A percentile compares a stretch with the other conserved stretches of the same genome.
phyloP scores from a whole-genome alignment of 176 grass and related monocot species.

The Aegilops speltoides region DNA sequence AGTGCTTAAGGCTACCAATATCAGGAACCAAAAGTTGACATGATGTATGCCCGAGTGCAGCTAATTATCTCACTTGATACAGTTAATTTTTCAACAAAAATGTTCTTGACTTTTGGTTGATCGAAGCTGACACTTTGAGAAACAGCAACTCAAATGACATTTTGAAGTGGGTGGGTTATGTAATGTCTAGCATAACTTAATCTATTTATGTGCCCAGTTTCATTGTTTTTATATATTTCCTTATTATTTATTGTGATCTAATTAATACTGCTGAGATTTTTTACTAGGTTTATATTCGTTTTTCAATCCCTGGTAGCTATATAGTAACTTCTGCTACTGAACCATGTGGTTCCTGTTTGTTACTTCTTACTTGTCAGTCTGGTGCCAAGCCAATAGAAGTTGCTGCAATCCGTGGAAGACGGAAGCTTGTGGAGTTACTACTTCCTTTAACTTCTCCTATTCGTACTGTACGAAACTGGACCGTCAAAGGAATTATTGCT shows the following conservation, averaged over 20 bases:
- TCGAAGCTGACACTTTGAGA: background rate
- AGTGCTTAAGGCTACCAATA: background rate
- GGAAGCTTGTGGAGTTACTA: constrained; percentile 11
- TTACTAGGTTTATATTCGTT: background rate
- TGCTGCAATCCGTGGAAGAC: background rate
- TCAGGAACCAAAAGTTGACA: background rate
- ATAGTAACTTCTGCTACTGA: background rate
- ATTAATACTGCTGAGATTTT: background rate
- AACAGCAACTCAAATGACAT: constrained; percentile 3
- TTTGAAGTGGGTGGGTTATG: background rate
- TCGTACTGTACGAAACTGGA: background rate
- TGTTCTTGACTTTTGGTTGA: background rate
- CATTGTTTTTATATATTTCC: background rate
- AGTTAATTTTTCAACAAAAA: background rate
- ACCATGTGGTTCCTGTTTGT: background rate
- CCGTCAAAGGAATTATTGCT: background rate
- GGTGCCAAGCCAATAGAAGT: constrained; percentile 3
- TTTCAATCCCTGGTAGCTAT: constrained; percentile 4
- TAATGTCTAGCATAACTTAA: constrained; percentile 5
- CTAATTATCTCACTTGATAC: background rate
- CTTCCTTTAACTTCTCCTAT: constrained; percentile 3
- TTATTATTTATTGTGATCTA: background rate
- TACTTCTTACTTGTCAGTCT: background rate
- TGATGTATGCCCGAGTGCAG: background rate
- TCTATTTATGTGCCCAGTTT: background rate